Conservation (phyloP, 2,329 filamentous ascomycete genomes). For the Penicillium nordicum region DNA sequence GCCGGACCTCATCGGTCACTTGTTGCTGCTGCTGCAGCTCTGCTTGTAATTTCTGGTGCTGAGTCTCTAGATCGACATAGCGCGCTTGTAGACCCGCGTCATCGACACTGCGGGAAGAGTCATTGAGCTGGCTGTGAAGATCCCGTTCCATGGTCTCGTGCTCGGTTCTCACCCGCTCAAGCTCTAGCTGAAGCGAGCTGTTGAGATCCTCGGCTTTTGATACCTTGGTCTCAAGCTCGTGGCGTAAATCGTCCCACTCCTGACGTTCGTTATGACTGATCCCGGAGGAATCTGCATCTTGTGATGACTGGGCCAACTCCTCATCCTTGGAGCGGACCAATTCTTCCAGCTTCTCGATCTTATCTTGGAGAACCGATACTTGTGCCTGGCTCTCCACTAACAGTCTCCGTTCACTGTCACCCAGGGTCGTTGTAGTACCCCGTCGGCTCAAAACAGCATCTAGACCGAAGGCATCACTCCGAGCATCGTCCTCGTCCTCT, state of each 20-base stretch:
- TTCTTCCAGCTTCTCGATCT: constrained; percentile 68
- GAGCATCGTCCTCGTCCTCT: constrained; percentile 56
- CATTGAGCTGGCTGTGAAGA: constrained; percentile 61
- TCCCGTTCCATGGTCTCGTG: constrained; percentile 62
- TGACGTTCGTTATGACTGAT: constrained; percentile 62
- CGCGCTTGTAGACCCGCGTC: constrained; percentile 61
- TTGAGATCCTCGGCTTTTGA: constrained; percentile 73
- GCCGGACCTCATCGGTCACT: constrained; percentile 80
- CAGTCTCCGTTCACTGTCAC: constrained; percentile 64
- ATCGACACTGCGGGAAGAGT: constrained; percentile 27
- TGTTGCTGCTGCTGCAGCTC: constrained; percentile 71
- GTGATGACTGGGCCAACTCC: constrained; percentile 60
- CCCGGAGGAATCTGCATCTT: constrained; percentile 50
- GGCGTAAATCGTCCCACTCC: constrained; percentile 64
- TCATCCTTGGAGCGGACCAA: constrained; percentile 68
- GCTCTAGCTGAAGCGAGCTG: constrained; percentile 71
- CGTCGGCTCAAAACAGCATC: constrained; percentile 50
- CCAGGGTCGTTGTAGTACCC: constrained; percentile 49
- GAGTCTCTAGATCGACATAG: constrained; percentile 52
- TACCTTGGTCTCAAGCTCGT: constrained; percentile 69
- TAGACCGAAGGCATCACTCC: constrained; percentile 63
- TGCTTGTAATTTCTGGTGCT: constrained; percentile 64
- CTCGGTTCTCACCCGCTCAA: constrained; percentile 68
- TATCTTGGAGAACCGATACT: constrained; percentile 69
- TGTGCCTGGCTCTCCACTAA: constrained; percentile 78